Conservation (phyloP, 2,329 filamentous ascomycete species). For the Fusarium tricinctum region DNA sequence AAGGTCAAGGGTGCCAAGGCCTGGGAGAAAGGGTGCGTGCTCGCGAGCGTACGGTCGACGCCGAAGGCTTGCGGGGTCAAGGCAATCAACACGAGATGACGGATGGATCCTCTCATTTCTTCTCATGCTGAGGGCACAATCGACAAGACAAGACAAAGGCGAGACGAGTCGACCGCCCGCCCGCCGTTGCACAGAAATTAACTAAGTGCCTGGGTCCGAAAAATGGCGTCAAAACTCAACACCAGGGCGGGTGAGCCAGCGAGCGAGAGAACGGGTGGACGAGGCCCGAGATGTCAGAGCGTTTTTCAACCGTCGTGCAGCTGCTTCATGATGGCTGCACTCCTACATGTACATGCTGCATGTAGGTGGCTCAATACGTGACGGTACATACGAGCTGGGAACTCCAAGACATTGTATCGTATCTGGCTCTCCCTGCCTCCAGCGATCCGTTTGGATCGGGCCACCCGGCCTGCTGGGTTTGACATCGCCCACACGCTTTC, state of each 20-base stretch:
- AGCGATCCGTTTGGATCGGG: conserved; percentile 40
- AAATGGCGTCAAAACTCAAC: conserved; percentile 13
- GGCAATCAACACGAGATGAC: conserved; percentile 52
- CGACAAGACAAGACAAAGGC: conserved; percentile 5
- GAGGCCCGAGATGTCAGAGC: conserved; percentile 15
- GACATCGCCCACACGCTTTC: conserved; percentile 26
- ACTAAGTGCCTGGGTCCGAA: conserved; percentile 14
- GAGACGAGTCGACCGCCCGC: neutral
- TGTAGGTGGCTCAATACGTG: conserved; percentile 2
- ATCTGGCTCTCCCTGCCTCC: conserved; percentile 35
- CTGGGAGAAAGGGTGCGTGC: conserved; percentile 11
- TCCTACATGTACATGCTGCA: conserved; percentile 5
- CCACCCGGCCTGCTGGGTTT: conserved; percentile 42
- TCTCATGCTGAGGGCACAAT: conserved; percentile 23
- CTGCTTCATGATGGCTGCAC: neutral
- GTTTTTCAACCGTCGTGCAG: conserved; percentile 37
- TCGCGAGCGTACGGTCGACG: conserved; percentile 43
- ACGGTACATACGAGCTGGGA: neutral
- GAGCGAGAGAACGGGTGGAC: neutral
- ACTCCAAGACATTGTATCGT: conserved; percentile 15
- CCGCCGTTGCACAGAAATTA: conserved; percentile 18
- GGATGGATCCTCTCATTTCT: conserved; percentile 51
- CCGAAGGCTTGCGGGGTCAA: conserved; percentile 48
- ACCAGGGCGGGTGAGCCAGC: neutral
- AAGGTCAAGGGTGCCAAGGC: conserved; percentile 5